phyloP scores from a whole-genome alignment of 805 yeast genomes.

The Starmerella apis region DNA sequence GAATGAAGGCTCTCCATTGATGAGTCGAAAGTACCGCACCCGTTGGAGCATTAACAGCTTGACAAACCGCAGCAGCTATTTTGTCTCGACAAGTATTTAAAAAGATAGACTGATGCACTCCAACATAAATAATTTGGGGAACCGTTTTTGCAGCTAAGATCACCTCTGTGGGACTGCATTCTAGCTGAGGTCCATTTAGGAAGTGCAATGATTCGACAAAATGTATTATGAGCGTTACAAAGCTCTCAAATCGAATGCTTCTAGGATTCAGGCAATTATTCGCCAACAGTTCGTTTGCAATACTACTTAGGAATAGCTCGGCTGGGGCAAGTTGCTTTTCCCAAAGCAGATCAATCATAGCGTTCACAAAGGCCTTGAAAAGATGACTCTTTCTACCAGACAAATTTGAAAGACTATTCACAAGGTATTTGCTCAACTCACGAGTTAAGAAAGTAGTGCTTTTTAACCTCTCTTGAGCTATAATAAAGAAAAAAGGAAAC shows the following conservation, averaged over 20 bases:
- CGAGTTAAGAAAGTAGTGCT: background rate
- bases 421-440: background rate
- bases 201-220: background rate
- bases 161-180: background rate
- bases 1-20: background rate
- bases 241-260: background rate
- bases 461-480: background rate
- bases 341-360: background rate
- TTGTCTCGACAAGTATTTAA: background rate
- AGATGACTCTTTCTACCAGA: background rate
- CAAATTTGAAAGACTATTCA: background rate
- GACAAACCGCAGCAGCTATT: background rate
- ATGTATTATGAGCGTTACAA: background rate
- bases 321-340: background rate
- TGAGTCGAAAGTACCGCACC: background rate
- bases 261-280: too few species aligned
- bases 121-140: background rate
- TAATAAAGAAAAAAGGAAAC: too few species aligned
- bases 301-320: background rate
- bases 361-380: background rate
- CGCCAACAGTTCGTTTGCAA: background rate
- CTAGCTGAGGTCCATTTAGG: background rate
- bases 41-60: background rate
- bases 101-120: background rate
- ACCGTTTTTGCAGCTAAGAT: background rate